Percentiles rank a stretch among this genome's conserved stretches.
phyloP scores from a whole-genome alignment of 768 basidiomycete species.

The Leucocoprinus leucothites region DNA sequence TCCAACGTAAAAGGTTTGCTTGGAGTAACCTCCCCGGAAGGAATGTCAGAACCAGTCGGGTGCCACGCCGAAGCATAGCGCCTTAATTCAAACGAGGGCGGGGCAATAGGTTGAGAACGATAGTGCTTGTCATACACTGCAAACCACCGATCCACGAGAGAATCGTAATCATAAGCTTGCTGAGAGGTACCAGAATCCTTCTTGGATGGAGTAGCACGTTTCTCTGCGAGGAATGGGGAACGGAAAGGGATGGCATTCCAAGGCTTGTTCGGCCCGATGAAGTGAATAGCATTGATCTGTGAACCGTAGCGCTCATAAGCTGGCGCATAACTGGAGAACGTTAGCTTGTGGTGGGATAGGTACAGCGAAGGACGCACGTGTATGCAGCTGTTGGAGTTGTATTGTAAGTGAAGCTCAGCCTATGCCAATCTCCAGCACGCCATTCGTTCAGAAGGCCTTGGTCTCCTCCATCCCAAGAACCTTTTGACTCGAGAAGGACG shows the following conservation, averaged over 20 bases:
- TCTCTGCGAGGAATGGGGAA: constrained; percentile 42
- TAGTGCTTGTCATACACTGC: constrained; percentile 86
- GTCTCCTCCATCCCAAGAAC: constrained; percentile 98
- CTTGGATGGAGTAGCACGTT: constrained; percentile 19
- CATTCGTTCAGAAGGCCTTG: constrained; percentile 97
- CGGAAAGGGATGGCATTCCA: constrained; percentile 80
- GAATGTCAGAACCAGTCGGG: constrained; percentile 21
- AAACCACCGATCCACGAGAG: constrained; percentile 90
- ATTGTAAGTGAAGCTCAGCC: constrained; percentile 96
- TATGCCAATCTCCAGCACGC: constrained; percentile 83
- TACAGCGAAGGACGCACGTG: constrained; percentile 58
- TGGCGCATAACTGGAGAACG: constrained; percentile 76
- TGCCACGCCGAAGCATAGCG: constrained; percentile 81
- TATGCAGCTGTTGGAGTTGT: constrained; percentile 97
- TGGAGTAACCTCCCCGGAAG: constrained; percentile 15
- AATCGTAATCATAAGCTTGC: constrained; percentile 69
- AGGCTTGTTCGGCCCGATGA: constrained; percentile 95
- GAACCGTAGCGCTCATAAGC: constrained; percentile 93
- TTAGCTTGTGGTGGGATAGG: constrained; percentile 23
- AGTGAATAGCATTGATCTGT: constrained; percentile 84
- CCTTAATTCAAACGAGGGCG: constrained; percentile 56
- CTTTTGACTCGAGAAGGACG: constrained; percentile 69
- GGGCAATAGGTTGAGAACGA: constrained; percentile 50
- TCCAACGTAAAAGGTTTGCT: constrained; percentile 47
- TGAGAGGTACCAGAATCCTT: constrained; percentile 26